Evolutionary conservation across 768 basidiomycete genomes (phyloP).

Genomic region (Suillus cothurnatus): DNA sequence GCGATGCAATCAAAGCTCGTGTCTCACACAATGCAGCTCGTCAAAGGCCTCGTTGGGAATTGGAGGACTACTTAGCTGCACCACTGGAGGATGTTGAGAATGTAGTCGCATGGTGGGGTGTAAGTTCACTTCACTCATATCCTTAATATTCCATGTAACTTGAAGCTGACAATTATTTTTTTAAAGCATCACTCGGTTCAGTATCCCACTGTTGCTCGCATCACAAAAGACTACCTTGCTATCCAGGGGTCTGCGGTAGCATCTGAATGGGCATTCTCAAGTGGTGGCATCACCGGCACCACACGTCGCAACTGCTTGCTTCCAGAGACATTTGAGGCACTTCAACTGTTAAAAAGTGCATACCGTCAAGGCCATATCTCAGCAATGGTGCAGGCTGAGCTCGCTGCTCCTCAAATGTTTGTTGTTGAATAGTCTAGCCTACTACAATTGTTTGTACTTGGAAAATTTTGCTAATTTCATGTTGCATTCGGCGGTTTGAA

Average conservation of each 20-base stretch:
- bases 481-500: background rate
- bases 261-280: conserved; percentile 29
- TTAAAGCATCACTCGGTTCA: conserved; percentile 14
- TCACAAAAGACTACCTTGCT: conserved; percentile 16
- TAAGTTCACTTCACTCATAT: background rate
- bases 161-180: conserved; percentile 5
- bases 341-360: conserved; percentile 4
- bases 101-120: conserved; percentile 4
- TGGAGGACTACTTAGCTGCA: background rate
- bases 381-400: conserved; percentile 3
- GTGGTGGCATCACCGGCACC: conserved; percentile 5
- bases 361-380: conserved; percentile 1
- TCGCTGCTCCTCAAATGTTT: background rate
- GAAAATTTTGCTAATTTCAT: background rate
- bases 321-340: conserved; percentile 3
- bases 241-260: conserved; percentile 31
- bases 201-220: conserved; percentile 2
- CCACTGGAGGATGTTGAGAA: conserved; percentile 10
- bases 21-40: background rate
- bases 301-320: background rate
- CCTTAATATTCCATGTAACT: background rate
- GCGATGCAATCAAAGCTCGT: background rate
- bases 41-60: conserved; percentile 1
- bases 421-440: conserved; percentile 1
- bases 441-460: conserved; percentile 3